Base-by-base conservation (phyloP, 139 green algal genomes). In the Volvox reticuliferus region DNA sequence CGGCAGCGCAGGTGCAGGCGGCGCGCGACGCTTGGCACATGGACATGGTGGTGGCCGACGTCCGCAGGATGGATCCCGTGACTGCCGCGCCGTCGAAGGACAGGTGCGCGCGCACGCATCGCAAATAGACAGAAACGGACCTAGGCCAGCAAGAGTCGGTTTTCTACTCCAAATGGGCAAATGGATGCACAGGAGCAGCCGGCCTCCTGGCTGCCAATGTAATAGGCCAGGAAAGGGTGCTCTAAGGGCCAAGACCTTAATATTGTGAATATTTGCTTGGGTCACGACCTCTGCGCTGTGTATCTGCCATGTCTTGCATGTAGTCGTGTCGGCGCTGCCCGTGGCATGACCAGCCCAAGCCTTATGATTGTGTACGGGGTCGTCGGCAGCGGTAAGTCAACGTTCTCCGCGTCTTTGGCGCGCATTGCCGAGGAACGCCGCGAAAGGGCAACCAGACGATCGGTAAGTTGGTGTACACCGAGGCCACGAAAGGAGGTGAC, bases 291-390 rank as follows among this genome's bases (percentile, higher is more conserved):
- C 44, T 55, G 44, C 44, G 44, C 44, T 55, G 44, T 55, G 44
- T 9, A 55, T 9, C 44, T 55, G 44, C 44, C 44, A 55, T 55
- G 5, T 55, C 5, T 55, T 55, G 44, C 44, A 33, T 28, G 6
- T 44, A 86, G 79, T 55, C 82, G 82, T 28, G 17, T 35, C 21
- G 65, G 63, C 82, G 62, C 50, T 19, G 65, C 55, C 21, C 82
- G 82, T 26, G 82, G 55, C 55, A 26, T 79, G 82, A 36, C 82
- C 1, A 68, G 82, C 21, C 82, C 82, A 65, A 88, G 82, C 65
- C 63, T 88, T 24, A 88, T 88, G 82, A 65, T 88, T 26, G 82
- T 88, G 19, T 88, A 88, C 82, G 82, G 82, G 62, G 82, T 88
- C 63, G 82, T 88, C 20, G 82, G 82, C 82, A 88, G 82, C 82